These are phyloP conservation scores for Phellinidium pouzarii DNA, from an alignment of 1,284 basidiomycete species.

Conservation along the genomic window DNA sequence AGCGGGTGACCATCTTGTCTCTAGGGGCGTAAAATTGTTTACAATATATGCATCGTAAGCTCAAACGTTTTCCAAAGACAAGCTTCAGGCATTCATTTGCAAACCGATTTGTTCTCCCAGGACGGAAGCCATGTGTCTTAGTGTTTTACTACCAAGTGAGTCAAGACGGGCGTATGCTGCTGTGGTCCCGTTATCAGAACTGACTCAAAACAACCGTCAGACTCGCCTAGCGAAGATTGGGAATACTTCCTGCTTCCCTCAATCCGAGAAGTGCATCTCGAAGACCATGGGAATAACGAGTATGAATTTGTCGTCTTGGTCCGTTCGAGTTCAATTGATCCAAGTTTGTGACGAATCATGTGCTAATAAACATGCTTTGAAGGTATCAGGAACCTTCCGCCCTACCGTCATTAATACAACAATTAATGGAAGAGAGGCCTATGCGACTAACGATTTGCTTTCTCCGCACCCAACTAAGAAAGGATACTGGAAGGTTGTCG, in stretches of 20 bases:
- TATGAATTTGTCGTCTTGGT: conserved; percentile 6
- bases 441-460: conserved; percentile 37
- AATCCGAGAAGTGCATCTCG: background rate
- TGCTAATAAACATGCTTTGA: background rate
- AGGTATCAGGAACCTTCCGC: conserved; percentile 3
- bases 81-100: background rate
- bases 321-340: background rate
- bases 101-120: background rate
- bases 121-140: conserved; percentile 5
- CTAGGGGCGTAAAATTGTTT: conserved; percentile 22
- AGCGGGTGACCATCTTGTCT: conserved; percentile 25
- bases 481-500: conserved; percentile 39
- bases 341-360: background rate
- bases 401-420: conserved; percentile 24
- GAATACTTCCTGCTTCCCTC: no score
- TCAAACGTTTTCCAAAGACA: background rate
- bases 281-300: conserved; percentile 3
- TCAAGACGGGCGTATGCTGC: no score
- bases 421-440: conserved; percentile 26
- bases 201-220: no score
- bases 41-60: conserved; percentile 11
- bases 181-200: background rate
- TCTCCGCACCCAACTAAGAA: conserved; percentile 38
- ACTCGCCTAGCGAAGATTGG: background rate
- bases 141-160: conserved; percentile 10